Percentiles rank a stretch among this genome's conserved stretches.
Conservation (phyloP, 768 basidiomycete genomes). For the Lactarius psammicola region DNA sequence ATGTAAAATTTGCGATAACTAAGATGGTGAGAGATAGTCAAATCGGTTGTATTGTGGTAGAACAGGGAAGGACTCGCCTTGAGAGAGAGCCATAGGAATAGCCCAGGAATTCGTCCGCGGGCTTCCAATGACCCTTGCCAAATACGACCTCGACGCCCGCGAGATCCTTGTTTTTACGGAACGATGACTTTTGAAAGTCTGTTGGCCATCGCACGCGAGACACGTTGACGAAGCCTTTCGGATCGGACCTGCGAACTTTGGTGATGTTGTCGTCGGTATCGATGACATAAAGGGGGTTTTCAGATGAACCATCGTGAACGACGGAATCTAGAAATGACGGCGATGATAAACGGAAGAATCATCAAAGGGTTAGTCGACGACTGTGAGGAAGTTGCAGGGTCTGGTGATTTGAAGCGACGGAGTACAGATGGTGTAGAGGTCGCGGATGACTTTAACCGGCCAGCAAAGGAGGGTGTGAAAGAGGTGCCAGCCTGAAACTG, state of each 20-base stretch:
- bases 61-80: slow-evolving; percentile 42
- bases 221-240: slow-evolving; percentile 49
- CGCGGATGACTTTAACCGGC: slow-evolving; percentile 7
- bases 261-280: slow-evolving; percentile 60
- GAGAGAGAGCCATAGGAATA: slow-evolving; percentile 44
- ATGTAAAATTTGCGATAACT: slow-evolving; percentile 63
- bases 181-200: slow-evolving; percentile 28
- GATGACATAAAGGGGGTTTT: slow-evolving; percentile 58
- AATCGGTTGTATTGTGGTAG: not conserved
- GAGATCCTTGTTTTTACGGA: slow-evolving; percentile 51
- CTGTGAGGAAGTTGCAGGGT: not conserved
- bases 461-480: slow-evolving; percentile 20
- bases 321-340: slow-evolving; percentile 66
- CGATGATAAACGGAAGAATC: slow-evolving; percentile 60
- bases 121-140: slow-evolving; percentile 54
- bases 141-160: slow-evolving; percentile 60
- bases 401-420: slow-evolving; percentile 20
- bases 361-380: slow-evolving; percentile 40
- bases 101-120: slow-evolving; percentile 57
- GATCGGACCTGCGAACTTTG: slow-evolving; percentile 55
- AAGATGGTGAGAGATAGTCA: slow-evolving; percentile 32
- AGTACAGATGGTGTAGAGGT: slow-evolving; percentile 4
- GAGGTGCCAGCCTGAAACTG: slow-evolving; percentile 23
- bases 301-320: slow-evolving; percentile 51
- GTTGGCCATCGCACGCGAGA: slow-evolving; percentile 69